Conservation (phyloP, 179 eudicot genomes). For the Actinidia polygama region DNA sequence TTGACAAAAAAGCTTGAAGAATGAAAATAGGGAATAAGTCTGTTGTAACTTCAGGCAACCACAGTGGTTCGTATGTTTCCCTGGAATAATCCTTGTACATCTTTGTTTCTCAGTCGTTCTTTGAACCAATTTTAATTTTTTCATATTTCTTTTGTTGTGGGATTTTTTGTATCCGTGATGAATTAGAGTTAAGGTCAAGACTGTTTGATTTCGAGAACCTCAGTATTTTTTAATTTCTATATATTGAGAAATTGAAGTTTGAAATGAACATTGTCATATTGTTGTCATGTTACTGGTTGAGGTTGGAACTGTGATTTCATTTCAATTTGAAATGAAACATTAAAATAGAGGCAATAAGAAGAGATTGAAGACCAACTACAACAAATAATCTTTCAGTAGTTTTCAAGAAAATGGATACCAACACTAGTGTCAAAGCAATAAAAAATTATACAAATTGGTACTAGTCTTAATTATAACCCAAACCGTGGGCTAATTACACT, state of each 20-base stretch:
- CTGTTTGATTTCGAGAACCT: neutral
- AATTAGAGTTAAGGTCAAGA: neutral
- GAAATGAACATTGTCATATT: neutral
- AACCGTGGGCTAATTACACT: no score
- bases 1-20: slow-evolving; percentile 1
- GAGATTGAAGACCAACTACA: no score
- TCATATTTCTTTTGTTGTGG: neutral
- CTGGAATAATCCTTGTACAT: neutral
- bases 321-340: neutral
- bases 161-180: neutral
- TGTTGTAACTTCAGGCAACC: neutral
- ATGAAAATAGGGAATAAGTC: neutral
- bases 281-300: neutral
- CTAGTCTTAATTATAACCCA: no score
- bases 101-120: neutral
- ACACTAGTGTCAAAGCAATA: no score
- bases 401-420: no score
- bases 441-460: no score
- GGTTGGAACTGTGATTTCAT: neutral
- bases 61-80: neutral
- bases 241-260: neutral
- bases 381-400: no score
- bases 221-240: neutral
- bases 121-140: neutral
- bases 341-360: no score